Evolutionary conservation across 345 rosid genomes (phyloP).

Genomic region (Brassica rapa): DNA sequence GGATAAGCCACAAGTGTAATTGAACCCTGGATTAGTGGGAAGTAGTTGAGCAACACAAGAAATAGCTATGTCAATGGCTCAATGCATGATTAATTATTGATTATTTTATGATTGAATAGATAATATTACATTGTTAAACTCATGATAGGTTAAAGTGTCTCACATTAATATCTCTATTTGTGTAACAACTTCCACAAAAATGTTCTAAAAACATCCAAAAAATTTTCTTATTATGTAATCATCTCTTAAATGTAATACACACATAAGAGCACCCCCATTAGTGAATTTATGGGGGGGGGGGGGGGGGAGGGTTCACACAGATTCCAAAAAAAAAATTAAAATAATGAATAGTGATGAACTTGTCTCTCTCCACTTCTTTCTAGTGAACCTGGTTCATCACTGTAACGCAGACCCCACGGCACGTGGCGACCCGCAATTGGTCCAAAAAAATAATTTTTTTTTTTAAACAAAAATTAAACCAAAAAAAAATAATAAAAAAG

Average conservation of each 20-base stretch:
- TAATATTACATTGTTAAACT: not conserved
- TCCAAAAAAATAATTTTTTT: no score
- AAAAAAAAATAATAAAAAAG: no score
- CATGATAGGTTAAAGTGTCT: not conserved
- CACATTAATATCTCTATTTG: not conserved
- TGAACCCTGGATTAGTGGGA: not conserved
- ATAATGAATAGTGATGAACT: no score
- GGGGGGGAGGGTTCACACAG: no score
- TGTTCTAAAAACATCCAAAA: not conserved
- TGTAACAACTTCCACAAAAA: not conserved
- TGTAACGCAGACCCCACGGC: no score
- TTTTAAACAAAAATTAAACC: no score
- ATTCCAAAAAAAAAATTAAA: no score
- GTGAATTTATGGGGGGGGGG: no score
- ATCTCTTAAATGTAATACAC: not conserved
- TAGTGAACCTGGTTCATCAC: no score
- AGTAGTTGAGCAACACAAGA: not conserved
- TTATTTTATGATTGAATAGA: not conserved
- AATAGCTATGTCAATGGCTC: not conserved
- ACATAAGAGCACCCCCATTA: no score
- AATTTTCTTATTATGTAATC: not conserved
- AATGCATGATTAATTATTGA: not conserved
- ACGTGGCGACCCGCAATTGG: no score
- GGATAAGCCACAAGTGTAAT: not conserved
- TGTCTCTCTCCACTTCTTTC: no score